A percentile compares a stretch with the other conserved stretches of the same genome.
Conservation (phyloP, 331 rosid genomes). For the Quercus lobata region DNA sequence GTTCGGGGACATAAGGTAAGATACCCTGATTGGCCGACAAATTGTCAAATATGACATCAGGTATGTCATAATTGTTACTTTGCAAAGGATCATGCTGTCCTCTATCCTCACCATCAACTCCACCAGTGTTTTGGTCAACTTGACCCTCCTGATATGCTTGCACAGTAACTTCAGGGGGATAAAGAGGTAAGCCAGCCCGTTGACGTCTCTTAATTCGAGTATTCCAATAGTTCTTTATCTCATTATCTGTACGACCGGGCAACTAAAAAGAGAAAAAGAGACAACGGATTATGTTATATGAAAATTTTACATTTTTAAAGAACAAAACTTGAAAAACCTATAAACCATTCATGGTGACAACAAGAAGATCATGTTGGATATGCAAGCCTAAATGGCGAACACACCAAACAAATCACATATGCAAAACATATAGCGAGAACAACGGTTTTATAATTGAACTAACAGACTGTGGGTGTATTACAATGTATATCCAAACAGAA, state of each 20-base stretch:
- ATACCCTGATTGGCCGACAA: slow-evolving; percentile 47
- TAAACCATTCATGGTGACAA: background rate
- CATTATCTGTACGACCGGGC: slow-evolving; percentile 99
- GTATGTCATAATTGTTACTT: slow-evolving; percentile 47
- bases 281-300: slow-evolving; percentile 6
- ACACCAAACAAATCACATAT: background rate
- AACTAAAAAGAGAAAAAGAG: slow-evolving; percentile 52
- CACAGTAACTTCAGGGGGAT: slow-evolving; percentile 73
- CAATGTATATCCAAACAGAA: background rate
- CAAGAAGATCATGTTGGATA: background rate
- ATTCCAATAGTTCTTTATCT: slow-evolving; percentile 99
- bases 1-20: slow-evolving; percentile 49
- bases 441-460: background rate
- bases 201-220: slow-evolving; percentile 88
- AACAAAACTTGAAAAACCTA: background rate
- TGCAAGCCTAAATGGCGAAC: background rate
- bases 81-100: slow-evolving; percentile 45
- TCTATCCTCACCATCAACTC: slow-evolving; percentile 37
- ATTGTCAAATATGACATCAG: slow-evolving; percentile 51
- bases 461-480: background rate
- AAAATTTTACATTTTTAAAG: background rate
- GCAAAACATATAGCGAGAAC: background rate
- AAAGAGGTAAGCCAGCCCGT: slow-evolving; percentile 89
- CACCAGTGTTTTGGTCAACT: slow-evolving; percentile 40
- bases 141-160: slow-evolving; percentile 53